Conservation (phyloP, 441 rosid species). For the Metrosideros polymorpha region DNA sequence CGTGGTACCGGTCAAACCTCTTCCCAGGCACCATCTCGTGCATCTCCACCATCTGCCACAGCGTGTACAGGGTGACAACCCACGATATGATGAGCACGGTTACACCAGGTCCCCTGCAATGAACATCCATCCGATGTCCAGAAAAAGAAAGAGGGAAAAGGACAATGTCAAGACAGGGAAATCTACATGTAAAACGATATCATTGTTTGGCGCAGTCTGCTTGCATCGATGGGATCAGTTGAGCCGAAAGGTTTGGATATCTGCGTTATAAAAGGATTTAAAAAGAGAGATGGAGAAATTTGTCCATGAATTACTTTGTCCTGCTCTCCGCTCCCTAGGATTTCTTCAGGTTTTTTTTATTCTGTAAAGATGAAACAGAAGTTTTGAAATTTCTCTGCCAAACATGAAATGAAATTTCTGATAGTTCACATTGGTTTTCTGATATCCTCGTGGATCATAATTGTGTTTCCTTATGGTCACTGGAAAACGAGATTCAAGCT, state of each 20-base stretch:
- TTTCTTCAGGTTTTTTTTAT: neutral
- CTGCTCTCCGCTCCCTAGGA: neutral
- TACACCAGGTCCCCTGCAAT: slow-evolving; percentile 66
- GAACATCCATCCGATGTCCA: neutral
- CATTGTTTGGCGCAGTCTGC: neutral
- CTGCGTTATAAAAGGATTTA: neutral
- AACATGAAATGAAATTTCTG: neutral
- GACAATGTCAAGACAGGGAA: neutral
- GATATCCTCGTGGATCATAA: neutral
- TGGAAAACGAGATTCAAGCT: neutral
- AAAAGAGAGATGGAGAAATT: neutral
- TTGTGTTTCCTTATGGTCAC: neutral
- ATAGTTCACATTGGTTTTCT: neutral
- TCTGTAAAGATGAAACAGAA: neutral
- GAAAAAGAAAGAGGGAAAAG: neutral
- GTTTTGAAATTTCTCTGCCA: neutral
- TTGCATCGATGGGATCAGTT: neutral
- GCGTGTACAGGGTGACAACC: slow-evolving; percentile 60
- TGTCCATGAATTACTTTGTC: neutral
- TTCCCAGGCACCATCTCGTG: slow-evolving; percentile 76
- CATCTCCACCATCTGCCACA: slow-evolving; percentile 95
- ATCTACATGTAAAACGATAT: neutral
- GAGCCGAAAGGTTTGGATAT: neutral
- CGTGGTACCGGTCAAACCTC: slow-evolving; percentile 79
- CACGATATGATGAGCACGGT: slow-evolving; percentile 44